Evolutionary conservation across 2,329 filamentous ascomycete genomes (phyloP), one percentile per base, ranked within the genome.

Genomic region (Curvularia sp.): DNA sequence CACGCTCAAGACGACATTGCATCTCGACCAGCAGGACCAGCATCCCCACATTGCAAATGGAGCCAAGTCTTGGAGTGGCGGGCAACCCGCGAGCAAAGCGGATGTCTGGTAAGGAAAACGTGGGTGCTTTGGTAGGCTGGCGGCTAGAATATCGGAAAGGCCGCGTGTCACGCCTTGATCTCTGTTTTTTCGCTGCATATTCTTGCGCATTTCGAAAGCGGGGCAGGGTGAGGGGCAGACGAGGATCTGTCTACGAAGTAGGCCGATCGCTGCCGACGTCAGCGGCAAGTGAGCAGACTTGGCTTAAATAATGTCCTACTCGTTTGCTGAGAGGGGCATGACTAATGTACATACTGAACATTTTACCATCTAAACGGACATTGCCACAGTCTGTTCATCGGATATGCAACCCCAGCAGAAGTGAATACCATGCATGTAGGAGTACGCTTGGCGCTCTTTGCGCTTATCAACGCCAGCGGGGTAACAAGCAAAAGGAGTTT

Each of bases 91-190:
- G 28, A 51, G 26, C 31, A 43, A 57, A 28, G 33, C 41, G 18
- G 28, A 35, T 18, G 43, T 47, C 15, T 24, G 8, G 9, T 26
- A n/a, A 18, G 24, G 43, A 53, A 42, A 43, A 57, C 54, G 54
- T 57, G 54, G 49, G 49, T n/a, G 38, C 24, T 18, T 39, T 41
- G 42, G 51, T 57, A 57, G 41, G 54, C 49, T 47, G 42, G 35
- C 41, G 31, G 47, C 8, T 22, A 28, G 26, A 31, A 46, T 30
- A 31, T 46, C 26, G 26, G 26, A 7, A 46, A n/a, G 43, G 43
- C 43, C 43, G 43, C 46, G 20, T 48, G 26, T 33, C 48, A 28
- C 22, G 38, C 24, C 46, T 49, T 4, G 28, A 30, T 5, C 6
- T 24, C 5, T 24, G 12, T 43, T 26, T 26, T 26, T 55, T 44